Base-by-base conservation (phyloP, 331 rosid genomes). In the Erythrophleum ivorense region DNA sequence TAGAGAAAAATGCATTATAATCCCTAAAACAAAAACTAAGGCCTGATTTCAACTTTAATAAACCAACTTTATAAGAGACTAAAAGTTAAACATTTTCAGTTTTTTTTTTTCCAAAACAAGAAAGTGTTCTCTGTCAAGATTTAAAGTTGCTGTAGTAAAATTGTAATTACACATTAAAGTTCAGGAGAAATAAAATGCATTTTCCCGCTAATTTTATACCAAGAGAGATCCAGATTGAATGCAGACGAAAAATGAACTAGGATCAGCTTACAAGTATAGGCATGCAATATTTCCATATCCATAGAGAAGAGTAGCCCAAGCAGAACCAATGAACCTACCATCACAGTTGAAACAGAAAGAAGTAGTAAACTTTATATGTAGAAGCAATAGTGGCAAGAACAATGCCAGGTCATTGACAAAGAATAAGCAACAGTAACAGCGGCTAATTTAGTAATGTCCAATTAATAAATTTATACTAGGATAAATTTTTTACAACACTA, bases 271-370 rank as follows among this genome's bases (percentile, higher is more conserved):
- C 99, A 88, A 83, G 85, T 88, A 89, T 81, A 93, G 83, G 89
- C 97, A 94, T 48, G 89, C 87, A 59, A 96, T 83, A 81, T 96
- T 96, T 63, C 97, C 99, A 57, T 94, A 96, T 86, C 99, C 99
- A 80, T 96, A 94, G 80, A 90, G 89, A 76, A 96, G 16, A 54
- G 98, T 69, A 53, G 97, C 98, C 98, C 99, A 96, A 5, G 89
- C 7, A 58, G 98, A 89, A 78, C 99, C 98, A 21, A 84, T 78
- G 83, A 94, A 93, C 99, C 98, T 96, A 89, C 77, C 80, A 34
- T 71, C 81, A 77, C 43, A 49, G 71, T 78, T 74, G 29, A 43
- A 77, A 62, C 54, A 6, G 58, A 12, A 31, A 78, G 41, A 40
- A 68, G n/a, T 5, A 72, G 68, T 78, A 34, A 58, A 73, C 29